Evolutionary conservation across 805 yeast species (phyloP).

Genomic region (Kluyveromyces siamensis): DNA sequence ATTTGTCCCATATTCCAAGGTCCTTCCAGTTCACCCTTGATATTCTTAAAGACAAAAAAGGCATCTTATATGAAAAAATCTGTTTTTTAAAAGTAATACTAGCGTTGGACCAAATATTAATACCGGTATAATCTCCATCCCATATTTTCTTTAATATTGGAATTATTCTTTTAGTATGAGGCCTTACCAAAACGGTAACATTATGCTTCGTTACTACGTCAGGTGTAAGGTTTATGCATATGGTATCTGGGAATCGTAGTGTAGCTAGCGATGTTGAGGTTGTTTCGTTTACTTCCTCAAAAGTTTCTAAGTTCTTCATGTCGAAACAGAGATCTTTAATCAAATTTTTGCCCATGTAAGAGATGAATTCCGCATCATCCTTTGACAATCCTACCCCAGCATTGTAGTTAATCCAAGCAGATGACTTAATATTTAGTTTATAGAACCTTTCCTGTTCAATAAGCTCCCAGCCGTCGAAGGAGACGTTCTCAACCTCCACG

Average conservation of each 20-base stretch:
- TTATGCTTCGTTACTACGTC: conserved; percentile 13
- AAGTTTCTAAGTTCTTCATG: conserved; percentile 20
- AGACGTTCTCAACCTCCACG: conserved; percentile 12
- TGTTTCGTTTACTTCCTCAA: conserved; percentile 10
- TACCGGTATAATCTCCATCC: conserved; percentile 16
- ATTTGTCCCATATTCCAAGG: conserved; percentile 12
- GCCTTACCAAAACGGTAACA: conserved; percentile 18
- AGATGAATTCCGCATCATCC: conserved; percentile 8
- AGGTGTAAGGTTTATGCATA: conserved; percentile 19
- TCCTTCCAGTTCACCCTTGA: conserved; percentile 17
- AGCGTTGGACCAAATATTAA: conserved; percentile 20
- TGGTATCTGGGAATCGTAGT: conserved; percentile 11
- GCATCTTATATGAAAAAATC: conserved; percentile 7
- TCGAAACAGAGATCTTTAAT: conserved; percentile 17
- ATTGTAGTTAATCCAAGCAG: conserved; percentile 5
- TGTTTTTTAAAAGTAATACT: conserved; percentile 14
- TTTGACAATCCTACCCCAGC: conserved; percentile 8
- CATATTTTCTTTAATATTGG: conserved; percentile 22
- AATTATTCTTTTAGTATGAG: conserved; percentile 17
- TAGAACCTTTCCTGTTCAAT: conserved; percentile 15
- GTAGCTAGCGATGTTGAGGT: conserved; percentile 10
- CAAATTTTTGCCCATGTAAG: conserved; percentile 12
- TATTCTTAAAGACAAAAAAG: conserved; percentile 10
- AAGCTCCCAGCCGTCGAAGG: conserved; percentile 24
- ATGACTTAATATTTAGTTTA: conserved; percentile 3